Evolutionary conservation across 1,284 basidiomycete genomes (phyloP), one percentile per base, ranked within the genome.

Genomic region (Mycena sp.): DNA sequence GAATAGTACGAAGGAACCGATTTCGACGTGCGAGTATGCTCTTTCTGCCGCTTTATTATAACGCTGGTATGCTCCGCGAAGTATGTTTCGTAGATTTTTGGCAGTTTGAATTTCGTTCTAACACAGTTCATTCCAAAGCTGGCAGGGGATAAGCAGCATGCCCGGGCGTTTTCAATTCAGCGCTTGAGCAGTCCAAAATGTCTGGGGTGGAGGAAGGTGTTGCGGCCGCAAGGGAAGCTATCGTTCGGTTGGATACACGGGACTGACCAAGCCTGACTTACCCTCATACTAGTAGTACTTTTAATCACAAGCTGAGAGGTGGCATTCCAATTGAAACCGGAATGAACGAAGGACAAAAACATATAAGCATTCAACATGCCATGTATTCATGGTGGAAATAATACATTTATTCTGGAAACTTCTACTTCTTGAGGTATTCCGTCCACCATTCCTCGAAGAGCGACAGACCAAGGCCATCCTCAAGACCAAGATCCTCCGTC

Each of bases 361-460:
- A n/a, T n/a, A n/a, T n/a, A n/a, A n/a, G n/a, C n/a, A n/a, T n/a
- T n/a, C n/a, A n/a, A n/a, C n/a, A n/a, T n/a, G n/a, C n/a, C n/a
- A n/a, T n/a, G n/a, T n/a, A n/a, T n/a, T n/a, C n/a, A n/a, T n/a
- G n/a, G n/a, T n/a, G n/a, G n/a, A n/a, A n/a, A n/a, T n/a, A n/a
- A n/a, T 58, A 61, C 65, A 58, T 30, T 25, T 43, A n/a, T 30
- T 46, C 25, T 50, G 29, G 10, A 50, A 35, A 29, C 40, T 38
- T 48, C 51, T 49, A 65, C 52, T 69, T 70, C 50, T 70, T 69
- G 57, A 80, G 62, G 59, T 78, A 66, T 3, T 68, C 73, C 16
- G 78, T 75, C 91, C 92, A 93, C 91, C 92, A 93, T 69, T 89
- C 86, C 71, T 89, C 90, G 70, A 94, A 94, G 23, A 86, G 77